Evolutionary conservation across 306 rosid genomes (phyloP).

Genomic region (Coriaria nepalensis): DNA sequence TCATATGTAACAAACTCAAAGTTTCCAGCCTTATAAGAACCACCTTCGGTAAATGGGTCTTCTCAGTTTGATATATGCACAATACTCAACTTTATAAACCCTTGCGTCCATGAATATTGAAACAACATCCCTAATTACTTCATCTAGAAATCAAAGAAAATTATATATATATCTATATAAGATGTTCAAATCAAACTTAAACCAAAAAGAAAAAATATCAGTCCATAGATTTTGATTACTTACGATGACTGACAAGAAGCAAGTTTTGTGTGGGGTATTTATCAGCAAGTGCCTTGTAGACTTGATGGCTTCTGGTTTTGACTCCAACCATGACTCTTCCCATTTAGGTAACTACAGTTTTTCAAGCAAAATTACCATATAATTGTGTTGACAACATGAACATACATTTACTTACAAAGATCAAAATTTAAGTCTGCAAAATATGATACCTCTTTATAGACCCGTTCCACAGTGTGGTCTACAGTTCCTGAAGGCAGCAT

Average conservation of each 20-base stretch:
- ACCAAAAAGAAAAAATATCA: background rate
- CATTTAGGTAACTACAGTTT: constrained; percentile 53
- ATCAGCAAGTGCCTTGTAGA: constrained; percentile 62
- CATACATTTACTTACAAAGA: background rate
- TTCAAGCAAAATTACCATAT: constrained; percentile 4
- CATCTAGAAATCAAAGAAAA: constrained; percentile 30
- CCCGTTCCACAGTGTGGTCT: constrained; percentile 37
- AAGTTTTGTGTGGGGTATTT: constrained; percentile 53
- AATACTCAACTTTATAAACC: constrained; percentile 49
- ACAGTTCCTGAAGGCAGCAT: constrained; percentile 59
- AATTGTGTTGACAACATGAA: no score
- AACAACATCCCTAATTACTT: constrained; percentile 65
- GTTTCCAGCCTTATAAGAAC: constrained; percentile 34
- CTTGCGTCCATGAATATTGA: constrained; percentile 29
- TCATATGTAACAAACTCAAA: constrained; percentile 34
- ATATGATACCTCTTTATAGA: constrained; percentile 53
- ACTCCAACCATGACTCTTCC: constrained; percentile 32
- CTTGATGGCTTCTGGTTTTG: constrained; percentile 43
- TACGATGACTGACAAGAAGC: constrained; percentile 90
- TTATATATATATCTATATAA: background rate
- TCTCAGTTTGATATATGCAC: constrained; percentile 51
- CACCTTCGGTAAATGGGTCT: constrained; percentile 39
- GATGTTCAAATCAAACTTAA: background rate
- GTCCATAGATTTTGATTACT: background rate
- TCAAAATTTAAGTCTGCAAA: background rate